Percentiles rank a stretch among this genome's conserved stretches.
phyloP scores from a whole-genome alignment of 768 basidiomycete species.

The Rubroboletus satanas region DNA sequence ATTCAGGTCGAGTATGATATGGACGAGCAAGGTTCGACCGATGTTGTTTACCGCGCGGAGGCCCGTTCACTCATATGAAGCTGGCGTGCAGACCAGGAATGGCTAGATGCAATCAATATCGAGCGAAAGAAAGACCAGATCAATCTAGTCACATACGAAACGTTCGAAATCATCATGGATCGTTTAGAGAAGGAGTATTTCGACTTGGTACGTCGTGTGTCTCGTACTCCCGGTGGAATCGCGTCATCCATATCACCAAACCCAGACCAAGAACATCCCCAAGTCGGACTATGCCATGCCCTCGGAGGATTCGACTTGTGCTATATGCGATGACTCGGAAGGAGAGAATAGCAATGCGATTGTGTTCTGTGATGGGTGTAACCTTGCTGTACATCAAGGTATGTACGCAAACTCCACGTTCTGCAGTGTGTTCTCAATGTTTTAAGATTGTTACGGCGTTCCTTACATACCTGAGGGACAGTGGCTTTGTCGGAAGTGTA shows the following conservation, averaged over 20 bases:
- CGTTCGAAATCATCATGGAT: constrained; percentile 97
- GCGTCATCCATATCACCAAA: background rate
- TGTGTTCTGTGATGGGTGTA: constrained; percentile 98
- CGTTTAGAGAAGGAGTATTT: constrained; percentile 99
- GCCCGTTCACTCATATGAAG: constrained; percentile 3
- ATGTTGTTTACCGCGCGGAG: background rate
- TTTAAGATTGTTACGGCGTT: constrained; percentile 92
- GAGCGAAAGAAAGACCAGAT: constrained; percentile 77
- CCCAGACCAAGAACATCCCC: constrained; percentile 87
- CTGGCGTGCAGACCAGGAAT: constrained; percentile 71
- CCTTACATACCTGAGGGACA: constrained; percentile 99
- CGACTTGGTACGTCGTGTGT: constrained; percentile 61
- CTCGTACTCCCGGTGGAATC: constrained; percentile 1
- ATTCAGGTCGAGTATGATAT: constrained; percentile 98
- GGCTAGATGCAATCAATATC: constrained; percentile 81
- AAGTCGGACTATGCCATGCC: constrained; percentile 85
- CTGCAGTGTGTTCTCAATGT: constrained; percentile 8
- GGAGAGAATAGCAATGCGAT: constrained; percentile 99
- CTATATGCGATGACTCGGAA: constrained; percentile 97
- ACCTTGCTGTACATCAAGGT: constrained; percentile 99
- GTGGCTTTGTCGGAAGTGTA: constrained; percentile 98
- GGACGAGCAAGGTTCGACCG: constrained; percentile 87
- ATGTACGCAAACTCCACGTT: constrained; percentile 13
- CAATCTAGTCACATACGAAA: constrained; percentile 72
- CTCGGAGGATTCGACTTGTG: constrained; percentile 93